Evolutionary conservation across 106 monocot genomes (phyloP).

Genomic region (Dactylorhiza incarnata): DNA sequence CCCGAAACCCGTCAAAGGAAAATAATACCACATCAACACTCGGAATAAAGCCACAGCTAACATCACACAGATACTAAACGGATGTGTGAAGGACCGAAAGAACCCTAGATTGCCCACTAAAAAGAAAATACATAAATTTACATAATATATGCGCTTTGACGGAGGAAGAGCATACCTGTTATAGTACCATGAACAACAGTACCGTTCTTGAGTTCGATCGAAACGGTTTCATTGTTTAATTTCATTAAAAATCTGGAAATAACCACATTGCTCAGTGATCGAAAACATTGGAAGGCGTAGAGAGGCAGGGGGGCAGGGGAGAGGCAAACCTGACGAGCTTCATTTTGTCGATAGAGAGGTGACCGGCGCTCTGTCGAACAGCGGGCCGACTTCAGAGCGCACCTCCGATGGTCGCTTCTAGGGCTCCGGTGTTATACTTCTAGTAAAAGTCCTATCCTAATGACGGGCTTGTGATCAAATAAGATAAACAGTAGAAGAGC

Average conservation of each 20-base stretch:
- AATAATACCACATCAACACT: too few species aligned
- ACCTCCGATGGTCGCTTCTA: too few species aligned
- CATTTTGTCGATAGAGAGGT: constrained; percentile 10
- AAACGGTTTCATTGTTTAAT: constrained; percentile 63
- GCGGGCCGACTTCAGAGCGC: too few species aligned
- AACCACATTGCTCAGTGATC: background rate
- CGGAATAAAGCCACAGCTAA: background rate
- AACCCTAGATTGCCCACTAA: background rate
- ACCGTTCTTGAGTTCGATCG: constrained; percentile 59
- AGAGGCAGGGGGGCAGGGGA: background rate
- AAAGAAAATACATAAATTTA: background rate
- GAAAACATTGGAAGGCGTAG: background rate
- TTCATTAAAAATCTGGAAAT: constrained; percentile 48
- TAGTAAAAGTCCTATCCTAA: too few species aligned
- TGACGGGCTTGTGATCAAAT: too few species aligned
- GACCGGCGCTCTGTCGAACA: background rate
- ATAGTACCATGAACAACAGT: constrained; percentile 54
- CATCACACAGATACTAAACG: background rate
- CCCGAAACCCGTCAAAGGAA: too few species aligned
- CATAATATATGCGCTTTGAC: background rate
- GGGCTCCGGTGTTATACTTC: too few species aligned
- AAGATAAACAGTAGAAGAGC: too few species aligned
- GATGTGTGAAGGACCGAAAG: background rate
- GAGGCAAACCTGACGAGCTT: constrained; percentile 28
- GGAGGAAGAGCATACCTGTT: constrained; percentile 25